Conservation (phyloP, 2,329 filamentous ascomycete genomes). For the Fusarium drepaniforme region DNA sequence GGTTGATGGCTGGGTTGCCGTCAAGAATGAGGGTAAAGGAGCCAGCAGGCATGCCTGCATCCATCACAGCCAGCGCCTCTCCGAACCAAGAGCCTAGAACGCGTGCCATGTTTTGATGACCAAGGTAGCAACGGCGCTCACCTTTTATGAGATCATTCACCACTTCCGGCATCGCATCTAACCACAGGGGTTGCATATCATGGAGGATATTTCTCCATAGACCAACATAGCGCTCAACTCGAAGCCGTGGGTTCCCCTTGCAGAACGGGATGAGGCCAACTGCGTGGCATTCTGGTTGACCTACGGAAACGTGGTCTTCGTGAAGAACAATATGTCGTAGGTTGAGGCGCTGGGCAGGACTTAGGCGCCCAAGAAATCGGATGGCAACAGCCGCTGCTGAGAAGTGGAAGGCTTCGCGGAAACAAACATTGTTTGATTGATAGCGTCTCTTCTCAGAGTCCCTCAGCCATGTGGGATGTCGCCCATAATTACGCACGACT, state of each 20-base stretch:
- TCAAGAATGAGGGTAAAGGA: constrained; percentile 10
- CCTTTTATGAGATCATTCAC: not conserved
- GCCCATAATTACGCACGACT: too few relatives aligned
- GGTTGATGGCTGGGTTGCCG: not conserved
- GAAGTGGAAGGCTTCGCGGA: constrained; percentile 12
- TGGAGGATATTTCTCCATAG: not conserved
- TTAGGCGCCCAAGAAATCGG: constrained; percentile 4
- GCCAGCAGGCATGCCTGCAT: constrained; percentile 1
- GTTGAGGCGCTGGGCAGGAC: not conserved
- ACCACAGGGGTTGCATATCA: accelerated
- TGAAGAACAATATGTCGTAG: not conserved
- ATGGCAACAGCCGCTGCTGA: constrained; percentile 7
- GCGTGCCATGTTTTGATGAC: not conserved
- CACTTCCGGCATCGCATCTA: not conserved
- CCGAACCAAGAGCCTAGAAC: not conserved
- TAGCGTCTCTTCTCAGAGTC: not conserved
- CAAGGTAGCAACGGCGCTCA: not conserved
- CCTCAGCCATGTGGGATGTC: too few relatives aligned
- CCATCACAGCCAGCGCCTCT: not conserved
- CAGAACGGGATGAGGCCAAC: constrained; percentile 5
- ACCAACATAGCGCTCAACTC: not conserved
- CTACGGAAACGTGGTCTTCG: not conserved
- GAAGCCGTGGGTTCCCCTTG: not conserved
- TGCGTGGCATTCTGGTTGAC: not conserved
- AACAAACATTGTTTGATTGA: not conserved